Conservation (phyloP, 192 early-diverging fungal species). For the Chytriomyces sp. region DNA sequence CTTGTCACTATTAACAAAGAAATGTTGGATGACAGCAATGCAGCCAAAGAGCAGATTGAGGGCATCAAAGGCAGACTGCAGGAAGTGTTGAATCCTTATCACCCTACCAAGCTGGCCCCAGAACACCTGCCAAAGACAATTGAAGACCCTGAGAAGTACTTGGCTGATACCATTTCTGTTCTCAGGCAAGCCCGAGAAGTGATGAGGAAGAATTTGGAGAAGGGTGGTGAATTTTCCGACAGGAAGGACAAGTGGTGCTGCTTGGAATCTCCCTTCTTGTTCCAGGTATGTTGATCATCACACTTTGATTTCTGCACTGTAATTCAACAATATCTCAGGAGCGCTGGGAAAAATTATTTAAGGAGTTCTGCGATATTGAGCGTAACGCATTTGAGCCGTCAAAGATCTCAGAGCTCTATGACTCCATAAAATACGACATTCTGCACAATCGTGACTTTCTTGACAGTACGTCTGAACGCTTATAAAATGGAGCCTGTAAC, state of each 20-base stretch:
- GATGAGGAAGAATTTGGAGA: constrained; percentile 79
- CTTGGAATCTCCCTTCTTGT: constrained; percentile 78
- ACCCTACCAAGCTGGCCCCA: constrained; percentile 30
- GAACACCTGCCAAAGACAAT: constrained; percentile 25
- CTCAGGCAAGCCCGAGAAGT: constrained; percentile 66
- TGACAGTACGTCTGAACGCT: constrained; percentile 61
- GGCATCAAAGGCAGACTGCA: constrained; percentile 77
- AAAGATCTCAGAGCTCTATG: constrained; percentile 90
- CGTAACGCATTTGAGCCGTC: constrained; percentile 62
- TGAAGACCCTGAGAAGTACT: constrained; percentile 40
- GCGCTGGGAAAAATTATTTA: constrained; percentile 95
- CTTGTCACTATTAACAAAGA: constrained; percentile 78
- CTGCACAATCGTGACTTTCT: constrained; percentile 90
- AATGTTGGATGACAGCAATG: constrained; percentile 93
- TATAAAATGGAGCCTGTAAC: neutral
- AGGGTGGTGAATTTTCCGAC: constrained; percentile 56
- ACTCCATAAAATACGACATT: constrained; percentile 96
- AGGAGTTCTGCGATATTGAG: constrained; percentile 77
- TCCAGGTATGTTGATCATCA: constrained; percentile 42
- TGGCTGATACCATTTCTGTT: constrained; percentile 70
- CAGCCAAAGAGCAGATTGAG: constrained; percentile 94
- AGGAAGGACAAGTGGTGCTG: constrained; percentile 90
- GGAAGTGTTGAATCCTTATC: constrained; percentile 59
- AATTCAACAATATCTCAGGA: constrained; percentile 52
- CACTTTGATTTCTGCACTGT: neutral